Evolutionary conservation across 306 rosid species (phyloP).

Genomic region (Pterocarpus macrocarpus): DNA sequence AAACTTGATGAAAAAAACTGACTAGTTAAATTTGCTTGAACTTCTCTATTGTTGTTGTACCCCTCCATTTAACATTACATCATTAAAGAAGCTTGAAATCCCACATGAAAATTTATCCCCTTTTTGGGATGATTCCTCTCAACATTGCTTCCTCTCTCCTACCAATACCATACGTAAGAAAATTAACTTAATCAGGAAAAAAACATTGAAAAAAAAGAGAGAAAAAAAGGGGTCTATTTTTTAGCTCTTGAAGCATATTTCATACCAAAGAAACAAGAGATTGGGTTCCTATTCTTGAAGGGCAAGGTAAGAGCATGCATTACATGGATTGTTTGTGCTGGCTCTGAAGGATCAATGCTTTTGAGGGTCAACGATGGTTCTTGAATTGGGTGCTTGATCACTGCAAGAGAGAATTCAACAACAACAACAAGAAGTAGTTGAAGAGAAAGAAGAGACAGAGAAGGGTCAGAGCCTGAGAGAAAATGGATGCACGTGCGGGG

Average conservation of each 20-base stretch:
- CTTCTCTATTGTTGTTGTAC: slow-evolving; percentile 55
- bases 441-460: slow-evolving; percentile 1
- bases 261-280: slow-evolving; percentile 12
- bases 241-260: slow-evolving; percentile 34
- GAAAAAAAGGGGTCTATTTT: slow-evolving; percentile 3
- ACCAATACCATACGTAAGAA: background rate
- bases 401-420: background rate
- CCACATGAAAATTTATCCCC: slow-evolving; percentile 27
- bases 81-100: slow-evolving; percentile 41
- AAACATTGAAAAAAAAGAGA: background rate
- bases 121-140: slow-evolving; percentile 23
- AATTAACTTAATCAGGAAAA: slow-evolving; percentile 8
- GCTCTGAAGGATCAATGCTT: slow-evolving; percentile 51
- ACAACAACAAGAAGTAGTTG: background rate
- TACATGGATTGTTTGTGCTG: slow-evolving; percentile 46
- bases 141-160: slow-evolving; percentile 1
- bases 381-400: slow-evolving; percentile 17
- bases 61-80: slow-evolving; percentile 70
- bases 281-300: background rate
- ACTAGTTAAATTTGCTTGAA: slow-evolving; percentile 45
- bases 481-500: slow-evolving; percentile 8
- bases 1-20: slow-evolving; percentile 52
- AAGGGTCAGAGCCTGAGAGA: background rate
- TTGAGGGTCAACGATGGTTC: slow-evolving; percentile 38
- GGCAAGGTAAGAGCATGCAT: slow-evolving; percentile 22